Percentiles rank a stretch among this genome's conserved stretches.
Evolutionary conservation across 345 rosid species (phyloP).

Genomic region (thale cress (Arabidopsis thaliana)): TAIR10.1 NC_003074.8:18105001-18105500

Average conservation of each 20-base stretch:
- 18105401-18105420: slow-evolving; percentile 32
- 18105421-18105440: slow-evolving; percentile 71
- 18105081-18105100: slow-evolving; percentile 67
- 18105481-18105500: slow-evolving; percentile 71
- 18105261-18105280: slow-evolving; percentile 77
- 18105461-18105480: slow-evolving; percentile 85
- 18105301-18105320: slow-evolving; percentile 82
- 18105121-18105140: slow-evolving; percentile 96
- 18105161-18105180: slow-evolving; percentile 87
- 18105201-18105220: slow-evolving; percentile 16
- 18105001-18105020: slow-evolving; percentile 34
- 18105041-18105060: not conserved
- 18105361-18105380: slow-evolving; percentile 20
- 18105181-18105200: slow-evolving; percentile 85
- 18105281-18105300: slow-evolving; percentile 61
- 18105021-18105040: not conserved
- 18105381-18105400: not conserved
- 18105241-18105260: slow-evolving; percentile 39
- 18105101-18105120: slow-evolving; percentile 95
- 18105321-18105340: slow-evolving; percentile 70
- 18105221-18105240: slow-evolving; percentile 6
- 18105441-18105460: slow-evolving; percentile 79
- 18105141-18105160: slow-evolving; percentile 82
- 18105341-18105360: slow-evolving; percentile 8
- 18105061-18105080: not conserved